phyloP scores from a whole-genome alignment of 1,284 basidiomycete genomes.

The Cryptococcus amylolentus region DNA sequence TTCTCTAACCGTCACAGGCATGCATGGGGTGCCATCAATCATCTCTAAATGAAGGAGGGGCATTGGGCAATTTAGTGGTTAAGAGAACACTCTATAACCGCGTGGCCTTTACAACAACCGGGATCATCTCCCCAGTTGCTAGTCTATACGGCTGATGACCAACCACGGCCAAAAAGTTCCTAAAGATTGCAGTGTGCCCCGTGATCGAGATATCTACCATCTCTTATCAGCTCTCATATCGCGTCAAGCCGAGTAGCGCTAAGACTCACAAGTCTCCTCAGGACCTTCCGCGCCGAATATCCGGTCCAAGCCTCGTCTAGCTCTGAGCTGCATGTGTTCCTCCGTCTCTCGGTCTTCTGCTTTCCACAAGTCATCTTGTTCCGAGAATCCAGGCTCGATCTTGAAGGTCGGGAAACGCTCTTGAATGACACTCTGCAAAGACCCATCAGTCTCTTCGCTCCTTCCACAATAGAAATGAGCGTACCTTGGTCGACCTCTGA shows the following conservation, averaged over 20 bases:
- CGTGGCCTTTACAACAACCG: constrained; percentile 46
- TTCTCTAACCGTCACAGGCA: no score
- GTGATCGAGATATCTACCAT: constrained; percentile 50
- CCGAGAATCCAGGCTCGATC: constrained; percentile 66
- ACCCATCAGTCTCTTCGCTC: no score
- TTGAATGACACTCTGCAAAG: constrained; percentile 54
- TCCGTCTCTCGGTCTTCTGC: constrained; percentile 63
- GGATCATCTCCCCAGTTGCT: constrained; percentile 49
- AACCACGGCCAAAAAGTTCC: constrained; percentile 44
- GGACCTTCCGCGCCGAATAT: constrained; percentile 57
- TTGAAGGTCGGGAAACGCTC: constrained; percentile 59
- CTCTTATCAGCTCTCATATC: no score
- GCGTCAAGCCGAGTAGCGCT: neutral
- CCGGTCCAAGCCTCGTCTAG: constrained; percentile 60
- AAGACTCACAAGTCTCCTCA: constrained; percentile 55
- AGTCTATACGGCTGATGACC: constrained; percentile 44
- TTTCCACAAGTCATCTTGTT: constrained; percentile 69
- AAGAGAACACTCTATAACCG: neutral
- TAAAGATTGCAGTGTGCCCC: constrained; percentile 50
- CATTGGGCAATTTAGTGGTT: no score
- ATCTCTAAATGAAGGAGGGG: no score
- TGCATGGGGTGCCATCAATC: no score
- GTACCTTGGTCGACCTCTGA: constrained; percentile 53
- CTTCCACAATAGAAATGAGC: constrained; percentile 6
- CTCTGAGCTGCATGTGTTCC: constrained; percentile 57